Base-by-base conservation (phyloP, 208 protist genomes). In the Porcisia hertigi region DNA sequence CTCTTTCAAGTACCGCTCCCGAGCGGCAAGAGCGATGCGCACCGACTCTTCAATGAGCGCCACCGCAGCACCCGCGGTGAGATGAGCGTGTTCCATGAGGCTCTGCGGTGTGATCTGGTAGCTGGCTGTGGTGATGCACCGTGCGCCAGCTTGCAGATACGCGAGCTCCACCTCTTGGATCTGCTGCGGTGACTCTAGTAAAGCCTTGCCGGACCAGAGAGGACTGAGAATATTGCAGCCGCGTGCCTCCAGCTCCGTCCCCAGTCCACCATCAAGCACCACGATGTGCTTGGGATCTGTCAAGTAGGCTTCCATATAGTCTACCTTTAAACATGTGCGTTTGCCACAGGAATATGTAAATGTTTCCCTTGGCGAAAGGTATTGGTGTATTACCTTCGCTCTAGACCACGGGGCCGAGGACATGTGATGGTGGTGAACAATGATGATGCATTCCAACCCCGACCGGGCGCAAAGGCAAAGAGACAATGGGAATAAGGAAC, bases 91-190 rank as follows among this genome's bases (percentile, higher is more conserved):
- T 72, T 86, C 69, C 74, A 83, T 76, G 49, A 91, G 79, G 41
- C 71, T 82, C 43, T 86, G 63, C 16, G 85, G 81, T 4, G 86
- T 91, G 2, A 79, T 70, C 62, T 93, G 89, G 71, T 93, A 93
- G 64, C 84, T 93, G 12, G 85, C 83, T 25, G 89, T 91, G 76
- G 91, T 89, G 66, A 93, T 62, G 66, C 86, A 93, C 30, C 82
- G 84, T 6, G 84, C 84, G 11, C 86, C 86, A 53, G 76, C 73
- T 55, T 76, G 52, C 65, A 90, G 59, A 72, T 91, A 93, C 7
- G 69, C 49, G 52, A 69, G 47, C 53, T 86, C 80, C 36, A 93
- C 81, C 0, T 71, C 77, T 20, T 77, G 57, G 41, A 93, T 84
- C 1, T 75, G 62, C 6, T 77, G 54, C 1, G 86, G 84, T 5